These are phyloP conservation scores for Haematococcus lacustris DNA, from an alignment of 139 green algal genomes.

Conservation along the genomic window DNA sequence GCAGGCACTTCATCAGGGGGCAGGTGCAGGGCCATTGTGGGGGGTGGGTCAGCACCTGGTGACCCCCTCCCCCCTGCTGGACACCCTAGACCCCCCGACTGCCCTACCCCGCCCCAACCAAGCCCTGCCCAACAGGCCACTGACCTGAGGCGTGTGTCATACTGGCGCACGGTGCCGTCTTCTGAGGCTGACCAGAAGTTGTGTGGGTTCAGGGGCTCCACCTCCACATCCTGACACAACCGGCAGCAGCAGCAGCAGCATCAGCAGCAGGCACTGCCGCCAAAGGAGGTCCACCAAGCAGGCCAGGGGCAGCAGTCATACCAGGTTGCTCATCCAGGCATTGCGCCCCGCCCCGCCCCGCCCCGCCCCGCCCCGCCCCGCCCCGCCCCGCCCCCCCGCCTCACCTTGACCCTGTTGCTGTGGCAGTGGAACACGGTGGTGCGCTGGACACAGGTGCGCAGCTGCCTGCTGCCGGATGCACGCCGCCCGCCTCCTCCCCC, in stretches of 20 bases:
- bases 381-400: neutral
- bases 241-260: neutral
- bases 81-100: too few species aligned
- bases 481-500: neutral
- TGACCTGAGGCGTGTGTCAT: constrained; percentile 53
- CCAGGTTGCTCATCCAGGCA: neutral
- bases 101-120: neutral
- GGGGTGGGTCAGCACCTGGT: neutral
- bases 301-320: too few species aligned
- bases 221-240: constrained; percentile 76
- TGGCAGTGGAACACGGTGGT: constrained; percentile 48
- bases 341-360: neutral
- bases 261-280: neutral
- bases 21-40: neutral
- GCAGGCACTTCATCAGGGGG: too few species aligned
- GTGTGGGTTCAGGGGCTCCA: constrained; percentile 64
- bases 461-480: neutral
- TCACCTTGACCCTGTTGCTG: constrained; percentile 65
- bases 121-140: too few species aligned
- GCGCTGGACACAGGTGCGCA: neutral
- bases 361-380: too few species aligned
- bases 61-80: neutral
- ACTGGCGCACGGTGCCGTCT: constrained; percentile 78
- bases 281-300: neutral
- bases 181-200: constrained; percentile 81